A percentile compares a stretch with the other conserved stretches of the same genome.
These are phyloP conservation scores for Vitis rupestris DNA, from an alignment of 164 flowering plant genomes.

Conservation along the genomic window DNA sequence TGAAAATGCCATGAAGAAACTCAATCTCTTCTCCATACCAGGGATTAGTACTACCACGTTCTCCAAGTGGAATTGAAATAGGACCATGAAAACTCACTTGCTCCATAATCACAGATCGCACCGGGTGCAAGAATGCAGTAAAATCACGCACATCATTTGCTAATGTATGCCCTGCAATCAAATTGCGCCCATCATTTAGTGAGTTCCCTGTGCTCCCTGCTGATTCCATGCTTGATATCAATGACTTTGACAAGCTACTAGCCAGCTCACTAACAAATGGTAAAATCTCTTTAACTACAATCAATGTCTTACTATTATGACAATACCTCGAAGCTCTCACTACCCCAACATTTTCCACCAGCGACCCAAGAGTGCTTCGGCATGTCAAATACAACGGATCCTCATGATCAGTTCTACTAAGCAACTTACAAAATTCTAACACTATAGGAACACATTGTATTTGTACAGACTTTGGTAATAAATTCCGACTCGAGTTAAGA, in stretches of 20 bases:
- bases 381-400: constrained; percentile 50
- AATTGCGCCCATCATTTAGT: no score
- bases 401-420: constrained; percentile 33
- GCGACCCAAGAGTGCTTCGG: constrained; percentile 55
- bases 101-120: constrained; percentile 37
- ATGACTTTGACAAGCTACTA: constrained; percentile 31
- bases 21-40: constrained; percentile 39
- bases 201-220: constrained; percentile 7
- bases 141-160: constrained; percentile 52
- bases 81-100: constrained; percentile 26
- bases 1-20: constrained; percentile 35
- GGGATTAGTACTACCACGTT: constrained; percentile 14
- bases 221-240: constrained; percentile 28
- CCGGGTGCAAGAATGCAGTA: constrained; percentile 46
- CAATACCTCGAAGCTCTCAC: constrained; percentile 14
- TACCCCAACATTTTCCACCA: constrained; percentile 46
- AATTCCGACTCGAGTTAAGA: constrained; percentile 22
- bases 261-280: constrained; percentile 73
- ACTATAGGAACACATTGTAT: constrained; percentile 46
- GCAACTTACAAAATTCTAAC: constrained; percentile 76
- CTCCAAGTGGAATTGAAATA: constrained; percentile 24
- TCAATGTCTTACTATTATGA: constrained; percentile 16
- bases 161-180: not conserved
- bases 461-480: constrained; percentile 27
- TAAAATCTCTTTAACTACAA: constrained; percentile 45